Percentiles rank a stretch among this genome's conserved stretches.
phyloP scores from a whole-genome alignment of 768 basidiomycete genomes.

The Tylopilus balloui region DNA sequence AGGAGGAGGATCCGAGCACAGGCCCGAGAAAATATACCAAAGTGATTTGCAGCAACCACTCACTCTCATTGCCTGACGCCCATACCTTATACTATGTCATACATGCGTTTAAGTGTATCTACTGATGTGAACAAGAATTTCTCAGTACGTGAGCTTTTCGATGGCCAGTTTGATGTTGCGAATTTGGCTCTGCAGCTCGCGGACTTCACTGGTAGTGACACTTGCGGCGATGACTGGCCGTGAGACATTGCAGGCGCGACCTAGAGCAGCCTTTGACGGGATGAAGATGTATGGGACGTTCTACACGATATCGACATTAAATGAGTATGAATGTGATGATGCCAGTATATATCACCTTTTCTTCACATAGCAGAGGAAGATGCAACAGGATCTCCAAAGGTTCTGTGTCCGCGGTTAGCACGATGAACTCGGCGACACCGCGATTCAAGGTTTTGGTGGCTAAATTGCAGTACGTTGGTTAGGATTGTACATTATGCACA shows the following conservation, averaged over 20 bases:
- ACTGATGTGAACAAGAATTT: conserved; percentile 1
- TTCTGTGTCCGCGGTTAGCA: conserved; percentile 94
- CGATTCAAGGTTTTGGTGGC: conserved; percentile 98
- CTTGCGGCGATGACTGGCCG: conserved; percentile 93
- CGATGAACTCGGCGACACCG: conserved; percentile 96
- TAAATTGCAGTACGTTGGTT: conserved; percentile 30
- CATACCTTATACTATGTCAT: conserved; percentile 5
- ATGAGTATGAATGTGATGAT: neutral
- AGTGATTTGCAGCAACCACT: conserved; percentile 39
- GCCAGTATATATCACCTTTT: conserved; percentile 61
- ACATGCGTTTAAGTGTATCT: conserved; percentile 12
- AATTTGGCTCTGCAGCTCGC: conserved; percentile 88
- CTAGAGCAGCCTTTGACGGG: conserved; percentile 91
- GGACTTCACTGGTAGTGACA: conserved; percentile 93
- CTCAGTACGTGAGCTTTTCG: conserved; percentile 58
- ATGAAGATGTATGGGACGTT: conserved; percentile 97
- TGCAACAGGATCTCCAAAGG: conserved; percentile 97
- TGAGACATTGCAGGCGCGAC: conserved; percentile 93
- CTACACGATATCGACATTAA: conserved; percentile 34
- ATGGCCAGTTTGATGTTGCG: conserved; percentile 77
- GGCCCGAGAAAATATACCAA: conserved; percentile 86
- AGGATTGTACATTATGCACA: too few species aligned
- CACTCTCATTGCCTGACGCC: neutral
- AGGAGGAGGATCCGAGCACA: conserved; percentile 81
- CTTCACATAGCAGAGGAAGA: conserved; percentile 94